phyloP scores from a whole-genome alignment of 495 filamentous ascomycete species.

The Annulohypoxylon moriforme region DNA sequence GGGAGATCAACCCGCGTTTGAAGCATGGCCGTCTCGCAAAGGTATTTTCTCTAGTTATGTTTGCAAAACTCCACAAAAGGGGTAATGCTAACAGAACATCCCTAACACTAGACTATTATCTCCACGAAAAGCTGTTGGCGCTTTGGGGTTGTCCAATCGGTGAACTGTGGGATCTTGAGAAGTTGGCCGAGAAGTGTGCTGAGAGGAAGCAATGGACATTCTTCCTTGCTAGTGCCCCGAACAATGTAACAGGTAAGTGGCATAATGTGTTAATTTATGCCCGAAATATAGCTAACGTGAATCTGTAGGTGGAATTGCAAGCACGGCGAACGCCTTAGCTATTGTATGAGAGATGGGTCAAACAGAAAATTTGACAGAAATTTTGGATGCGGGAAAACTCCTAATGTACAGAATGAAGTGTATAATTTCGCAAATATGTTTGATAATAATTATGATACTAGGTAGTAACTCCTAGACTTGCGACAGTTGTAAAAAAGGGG shows the following conservation, averaged over 20 bases:
- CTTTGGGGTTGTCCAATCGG: slow-evolving; percentile 69
- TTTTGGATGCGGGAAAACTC: too few relatives aligned
- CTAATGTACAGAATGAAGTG: too few relatives aligned
- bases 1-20: slow-evolving; percentile 70
- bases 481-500: too few relatives aligned
- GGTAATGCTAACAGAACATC: slow-evolving; percentile 55
- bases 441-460: too few relatives aligned
- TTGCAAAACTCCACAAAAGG: slow-evolving; percentile 58
- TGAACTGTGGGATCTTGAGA: slow-evolving; percentile 66
- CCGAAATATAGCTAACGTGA: slow-evolving; percentile 57
- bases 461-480: too few relatives aligned
- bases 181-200: slow-evolving; percentile 55
- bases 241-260: slow-evolving; percentile 59
- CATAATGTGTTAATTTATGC: slow-evolving; percentile 30
- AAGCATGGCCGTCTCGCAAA: slow-evolving; percentile 67
- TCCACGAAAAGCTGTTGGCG: slow-evolving; percentile 71
- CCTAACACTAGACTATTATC: slow-evolving; percentile 65
- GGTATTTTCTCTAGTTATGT: slow-evolving; percentile 61
- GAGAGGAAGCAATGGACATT: slow-evolving; percentile 68
- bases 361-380: neutral
- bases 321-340: slow-evolving; percentile 52
- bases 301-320: slow-evolving; percentile 45
- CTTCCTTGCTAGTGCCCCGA: slow-evolving; percentile 68
- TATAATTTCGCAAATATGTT: too few relatives aligned
- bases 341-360: slow-evolving; percentile 50